These are phyloP conservation scores for Hypoxylon sp. DNA, from an alignment of 2,329 filamentous ascomycete genomes.

Conservation along the genomic window DNA sequence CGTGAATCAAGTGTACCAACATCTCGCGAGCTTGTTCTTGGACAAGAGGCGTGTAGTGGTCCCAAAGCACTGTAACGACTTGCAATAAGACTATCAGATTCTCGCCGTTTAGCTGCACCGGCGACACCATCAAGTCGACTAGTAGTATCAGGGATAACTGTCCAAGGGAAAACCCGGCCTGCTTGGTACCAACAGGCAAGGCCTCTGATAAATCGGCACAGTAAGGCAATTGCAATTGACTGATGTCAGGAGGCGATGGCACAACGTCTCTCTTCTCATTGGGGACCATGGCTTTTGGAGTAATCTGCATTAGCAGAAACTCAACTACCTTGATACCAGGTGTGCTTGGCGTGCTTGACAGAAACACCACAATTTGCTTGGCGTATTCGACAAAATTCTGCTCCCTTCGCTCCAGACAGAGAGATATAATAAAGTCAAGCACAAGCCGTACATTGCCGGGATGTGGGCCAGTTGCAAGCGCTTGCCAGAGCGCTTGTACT, in stretches of 20 bases:
- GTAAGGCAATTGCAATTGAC: slow-evolving; percentile 78
- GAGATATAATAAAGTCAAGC: slow-evolving; percentile 94
- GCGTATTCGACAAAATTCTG: slow-evolving; percentile 99
- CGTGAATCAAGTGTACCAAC: slow-evolving; percentile 97
- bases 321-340: slow-evolving; percentile 93
- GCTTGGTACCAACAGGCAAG: slow-evolving; percentile 89
- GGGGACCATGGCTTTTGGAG: slow-evolving; percentile 96
- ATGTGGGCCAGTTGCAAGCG: slow-evolving; percentile 91
- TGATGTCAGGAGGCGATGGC: slow-evolving; percentile 79
- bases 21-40: slow-evolving; percentile 98
- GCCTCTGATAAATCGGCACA: slow-evolving; percentile 86
- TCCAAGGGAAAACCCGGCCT: slow-evolving; percentile 90
- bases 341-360: slow-evolving; percentile 83
- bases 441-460: slow-evolving; percentile 95
- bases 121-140: slow-evolving; percentile 96
- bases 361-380: slow-evolving; percentile 97
- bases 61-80: slow-evolving; percentile 94
- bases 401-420: slow-evolving; percentile 93
- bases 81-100: slow-evolving; percentile 90
- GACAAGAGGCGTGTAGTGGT: slow-evolving; percentile 94
- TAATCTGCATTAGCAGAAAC: slow-evolving; percentile 91
- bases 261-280: slow-evolving; percentile 82
- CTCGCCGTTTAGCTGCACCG: slow-evolving; percentile 83
- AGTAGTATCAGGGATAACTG: slow-evolving; percentile 94
- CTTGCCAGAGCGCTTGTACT: slow-evolving; percentile 97